Evolutionary conservation across 768 basidiomycete genomes (phyloP).

Genomic region (Russula brevipes): DNA sequence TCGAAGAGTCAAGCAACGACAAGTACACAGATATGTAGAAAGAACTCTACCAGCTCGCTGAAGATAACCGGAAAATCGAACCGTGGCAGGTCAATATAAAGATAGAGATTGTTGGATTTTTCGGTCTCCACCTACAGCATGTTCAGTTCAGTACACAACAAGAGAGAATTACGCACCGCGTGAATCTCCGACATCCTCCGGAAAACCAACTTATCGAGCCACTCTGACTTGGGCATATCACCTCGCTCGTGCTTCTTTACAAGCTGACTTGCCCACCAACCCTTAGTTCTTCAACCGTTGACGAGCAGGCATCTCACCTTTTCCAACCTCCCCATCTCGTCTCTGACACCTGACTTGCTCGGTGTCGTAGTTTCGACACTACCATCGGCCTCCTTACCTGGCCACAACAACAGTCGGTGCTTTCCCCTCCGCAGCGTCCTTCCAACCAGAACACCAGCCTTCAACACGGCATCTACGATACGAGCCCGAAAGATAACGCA

Average conservation of each 20-base stretch:
- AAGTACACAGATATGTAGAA: neutral
- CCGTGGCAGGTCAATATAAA: constrained; percentile 92
- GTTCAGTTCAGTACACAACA: neutral
- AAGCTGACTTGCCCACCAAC: constrained; percentile 40
- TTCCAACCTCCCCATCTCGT: constrained; percentile 95
- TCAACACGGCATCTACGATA: neutral
- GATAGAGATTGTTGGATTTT: constrained; percentile 89
- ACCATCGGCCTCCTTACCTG: constrained; percentile 80
- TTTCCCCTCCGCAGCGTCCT: constrained; percentile 91
- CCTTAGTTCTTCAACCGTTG: neutral
- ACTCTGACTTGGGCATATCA: constrained; percentile 91
- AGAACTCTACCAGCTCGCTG: constrained; percentile 71
- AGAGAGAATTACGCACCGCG: constrained; percentile 48
- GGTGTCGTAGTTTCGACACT: constrained; percentile 77
- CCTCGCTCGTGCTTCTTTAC: constrained; percentile 97
- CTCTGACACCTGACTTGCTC: constrained; percentile 71
- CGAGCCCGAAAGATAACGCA: constrained; percentile 32
- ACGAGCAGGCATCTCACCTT: constrained; percentile 47
- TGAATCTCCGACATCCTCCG: constrained; percentile 94
- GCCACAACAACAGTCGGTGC: constrained; percentile 83
- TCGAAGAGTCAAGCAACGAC: neutral
- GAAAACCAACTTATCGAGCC: constrained; percentile 92
- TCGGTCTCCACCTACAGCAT: constrained; percentile 69
- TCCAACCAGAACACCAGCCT: neutral
- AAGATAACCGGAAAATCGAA: constrained; percentile 98